Conservation (phyloP, 306 rosid species). For the Quercus suber region DNA sequence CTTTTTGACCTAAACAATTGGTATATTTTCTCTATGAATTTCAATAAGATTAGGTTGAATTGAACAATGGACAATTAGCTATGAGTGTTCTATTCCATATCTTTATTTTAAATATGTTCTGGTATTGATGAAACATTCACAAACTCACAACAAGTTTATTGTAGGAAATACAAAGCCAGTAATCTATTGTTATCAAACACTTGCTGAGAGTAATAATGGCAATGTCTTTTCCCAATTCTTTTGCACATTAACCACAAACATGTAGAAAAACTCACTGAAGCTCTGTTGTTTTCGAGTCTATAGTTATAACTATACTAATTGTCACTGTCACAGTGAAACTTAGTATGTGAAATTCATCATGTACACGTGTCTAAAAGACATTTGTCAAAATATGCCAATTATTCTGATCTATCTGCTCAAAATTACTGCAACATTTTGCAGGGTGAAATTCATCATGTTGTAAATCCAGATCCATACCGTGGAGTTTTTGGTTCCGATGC, state of each 20-base stretch:
- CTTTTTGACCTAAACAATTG: background rate
- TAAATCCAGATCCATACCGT: conserved; percentile 85
- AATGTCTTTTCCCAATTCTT: background rate
- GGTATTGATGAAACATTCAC: background rate
- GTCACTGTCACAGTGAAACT: background rate
- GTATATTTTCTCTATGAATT: background rate
- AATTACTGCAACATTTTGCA: conserved; percentile 27
- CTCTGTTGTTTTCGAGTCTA: background rate
- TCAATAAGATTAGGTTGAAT: background rate
- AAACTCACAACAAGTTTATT: background rate
- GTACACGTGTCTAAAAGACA: background rate
- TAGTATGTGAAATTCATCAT: background rate
- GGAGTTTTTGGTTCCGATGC: conserved; percentile 80
- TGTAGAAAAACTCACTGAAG: background rate
- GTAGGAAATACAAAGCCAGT: background rate
- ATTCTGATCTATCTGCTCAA: conserved; percentile 19
- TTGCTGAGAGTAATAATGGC: background rate
- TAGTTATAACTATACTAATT: background rate
- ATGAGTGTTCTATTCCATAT: background rate
- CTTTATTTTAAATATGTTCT: background rate
- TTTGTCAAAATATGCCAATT: background rate
- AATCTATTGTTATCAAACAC: background rate
- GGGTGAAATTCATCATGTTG: conserved; percentile 86
- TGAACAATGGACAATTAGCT: background rate
- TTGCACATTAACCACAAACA: background rate